Percentiles rank a stretch among this genome's conserved stretches.
These are phyloP conservation scores for Endocarpon pusillum DNA, from an alignment of 495 filamentous ascomycete species.

Conservation along the genomic window DNA sequence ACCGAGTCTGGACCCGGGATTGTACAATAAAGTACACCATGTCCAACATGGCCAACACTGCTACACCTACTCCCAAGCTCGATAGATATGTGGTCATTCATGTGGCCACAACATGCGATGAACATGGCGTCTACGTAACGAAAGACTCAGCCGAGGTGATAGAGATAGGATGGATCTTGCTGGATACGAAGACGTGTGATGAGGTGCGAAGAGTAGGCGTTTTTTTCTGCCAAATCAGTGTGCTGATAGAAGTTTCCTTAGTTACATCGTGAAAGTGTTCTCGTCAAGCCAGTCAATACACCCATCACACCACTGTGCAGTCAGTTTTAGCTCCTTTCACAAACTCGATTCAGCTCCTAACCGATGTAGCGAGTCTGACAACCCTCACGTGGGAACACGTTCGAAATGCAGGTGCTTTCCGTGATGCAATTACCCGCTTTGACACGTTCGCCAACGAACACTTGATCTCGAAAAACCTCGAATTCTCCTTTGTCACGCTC, in stretches of 20 bases:
- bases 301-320: conserved; percentile 97
- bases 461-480: conserved; percentile 64
- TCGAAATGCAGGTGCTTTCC: conserved; percentile 86
- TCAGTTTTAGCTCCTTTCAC: conserved; percentile 36
- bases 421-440: conserved; percentile 89
- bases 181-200: conserved; percentile 78
- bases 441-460: conserved; percentile 84
- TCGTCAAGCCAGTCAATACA: conserved; percentile 96
- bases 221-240: conserved; percentile 3
- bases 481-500: conserved; percentile 95
- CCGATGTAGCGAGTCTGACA: conserved; percentile 71
- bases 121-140: conserved; percentile 97
- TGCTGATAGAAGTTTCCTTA: conserved; percentile 18
- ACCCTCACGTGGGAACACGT: conserved; percentile 99
- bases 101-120: conserved; percentile 96
- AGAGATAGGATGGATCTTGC: conserved; percentile 92
- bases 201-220: conserved; percentile 43
- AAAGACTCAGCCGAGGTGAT: conserved; percentile 99
- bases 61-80: conserved; percentile 56
- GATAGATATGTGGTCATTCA: conserved; percentile 96
- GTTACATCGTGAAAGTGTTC: conserved; percentile 86
- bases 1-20: no score
- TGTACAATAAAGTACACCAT: no score
- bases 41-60: no score
- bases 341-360: conserved; percentile 4